Conservation (phyloP, 176 grass and related monocot species). For the Eragrostis curvula region DNA sequence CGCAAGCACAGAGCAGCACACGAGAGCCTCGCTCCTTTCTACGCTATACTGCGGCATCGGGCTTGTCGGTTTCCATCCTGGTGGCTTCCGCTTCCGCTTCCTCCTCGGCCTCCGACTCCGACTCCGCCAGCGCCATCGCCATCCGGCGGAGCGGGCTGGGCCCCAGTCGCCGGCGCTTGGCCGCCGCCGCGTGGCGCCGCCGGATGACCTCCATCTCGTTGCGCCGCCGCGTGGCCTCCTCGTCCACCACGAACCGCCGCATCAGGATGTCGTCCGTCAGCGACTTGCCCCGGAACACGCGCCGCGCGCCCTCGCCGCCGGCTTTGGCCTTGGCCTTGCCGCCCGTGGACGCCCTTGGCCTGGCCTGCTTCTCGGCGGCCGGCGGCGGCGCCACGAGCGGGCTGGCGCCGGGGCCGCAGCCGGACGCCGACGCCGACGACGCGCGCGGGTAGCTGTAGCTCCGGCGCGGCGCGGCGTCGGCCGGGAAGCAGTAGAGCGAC, state of each 20-base stretch:
- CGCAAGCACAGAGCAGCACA: not conserved
- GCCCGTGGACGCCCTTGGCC: not conserved
- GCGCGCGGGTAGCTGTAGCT: conserved; percentile 93
- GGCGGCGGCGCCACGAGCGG: conserved; percentile 59
- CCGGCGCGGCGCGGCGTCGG: conserved; percentile 72
- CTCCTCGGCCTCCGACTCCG: conserved; percentile 30
- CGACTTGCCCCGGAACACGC: conserved; percentile 94
- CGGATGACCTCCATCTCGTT: conserved; percentile 95
- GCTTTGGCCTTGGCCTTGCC: not conserved
- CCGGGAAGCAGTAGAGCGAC: conserved; percentile 72
- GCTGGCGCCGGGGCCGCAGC: conserved; percentile 32
- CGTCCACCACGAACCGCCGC: conserved; percentile 92
- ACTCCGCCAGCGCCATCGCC: conserved; percentile 59
- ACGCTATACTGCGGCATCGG: not conserved
- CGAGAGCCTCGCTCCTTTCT: conserved; percentile 8
- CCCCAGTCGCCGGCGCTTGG: conserved; percentile 76
- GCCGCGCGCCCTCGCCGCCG: conserved; percentile 16
- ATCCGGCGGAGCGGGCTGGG: conserved; percentile 84
- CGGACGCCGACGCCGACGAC: conserved; percentile 58
- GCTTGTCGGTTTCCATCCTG: not conserved
- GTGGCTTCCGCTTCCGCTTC: not conserved
- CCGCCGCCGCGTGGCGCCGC: conserved; percentile 63
- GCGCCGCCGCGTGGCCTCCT: conserved; percentile 77
- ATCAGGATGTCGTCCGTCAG: conserved; percentile 85
- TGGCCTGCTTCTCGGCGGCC: conserved; percentile 10